Base-by-base conservation (phyloP, 371 early-diverging fungal genomes). In the Lichtheimia hyalospora region DNA sequence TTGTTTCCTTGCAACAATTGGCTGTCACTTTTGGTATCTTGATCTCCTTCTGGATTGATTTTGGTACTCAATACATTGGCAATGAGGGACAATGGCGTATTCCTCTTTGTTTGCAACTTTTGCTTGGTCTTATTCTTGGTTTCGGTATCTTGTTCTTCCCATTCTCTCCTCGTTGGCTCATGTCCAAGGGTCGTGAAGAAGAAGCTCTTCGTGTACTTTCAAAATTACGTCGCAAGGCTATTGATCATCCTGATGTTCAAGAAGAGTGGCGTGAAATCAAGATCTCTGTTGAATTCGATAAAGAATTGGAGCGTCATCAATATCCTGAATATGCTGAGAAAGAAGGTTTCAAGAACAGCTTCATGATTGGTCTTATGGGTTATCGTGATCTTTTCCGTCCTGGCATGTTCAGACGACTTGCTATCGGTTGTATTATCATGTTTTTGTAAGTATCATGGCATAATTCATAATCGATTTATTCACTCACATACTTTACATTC, bases 81-180 rank as follows among this genome's bases (percentile, higher is more conserved):
- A 76, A 82, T 27, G 57, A 81, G 49, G 77, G 77, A 15, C 68
- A 84, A 52, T 95, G 92, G 93, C 84, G 94, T 39, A 61, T 89
- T 28, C 90, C 94, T 5, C 78, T 94, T 43, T 90, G 88, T 43
- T 58, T 94, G 51, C 96, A 96, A 67, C 65, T 89, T n/a, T 75
- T 84, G 39, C 90, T 92, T 34, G 89, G 88, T 27, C 46, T 81
- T 16, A 67, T 93, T 23, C 82, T 96, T 25, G 69, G 89, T 24
- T 5, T 81, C 40, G 77, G 89, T 57, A 88, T 89, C 67, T 39
- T 83, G 20, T 80, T 92, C 70, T 86, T 94, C 79, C 96, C 96
- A 10, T 85, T 69, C 70, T 93, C 95, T 6, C 96, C 96, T 42
- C 92, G 97, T 72, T 96, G 94, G 94, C 75, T 96, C 56, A 82